phyloP scores from a whole-genome alignment of 1,284 basidiomycete species.

The Sanghuangporus baumii region DNA sequence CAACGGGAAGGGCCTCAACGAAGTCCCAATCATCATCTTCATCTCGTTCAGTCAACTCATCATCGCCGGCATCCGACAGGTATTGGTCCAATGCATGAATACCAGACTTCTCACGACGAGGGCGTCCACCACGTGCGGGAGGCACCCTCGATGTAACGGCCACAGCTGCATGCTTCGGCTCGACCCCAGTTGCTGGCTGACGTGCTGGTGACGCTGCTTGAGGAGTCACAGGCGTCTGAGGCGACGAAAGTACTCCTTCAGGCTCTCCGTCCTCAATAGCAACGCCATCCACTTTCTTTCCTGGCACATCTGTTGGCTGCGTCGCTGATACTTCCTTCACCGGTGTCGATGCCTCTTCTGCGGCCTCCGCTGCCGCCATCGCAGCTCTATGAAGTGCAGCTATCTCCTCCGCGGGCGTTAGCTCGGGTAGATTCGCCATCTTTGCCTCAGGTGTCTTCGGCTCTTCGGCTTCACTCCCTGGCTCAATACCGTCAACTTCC shows the following conservation, averaged over 20 bases:
- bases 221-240: conserved; percentile 16
- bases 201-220: not conserved
- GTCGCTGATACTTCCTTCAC: conserved; percentile 10
- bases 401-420: conserved; percentile 21
- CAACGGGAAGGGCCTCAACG: conserved; percentile 56
- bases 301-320: not conserved
- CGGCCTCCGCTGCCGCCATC: conserved; percentile 6
- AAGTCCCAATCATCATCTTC: conserved; percentile 87
- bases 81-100: conserved; percentile 68
- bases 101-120: conserved; percentile 70
- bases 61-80: conserved; percentile 52
- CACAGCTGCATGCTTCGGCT: not conserved
- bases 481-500: not conserved
- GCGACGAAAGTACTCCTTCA: not conserved
- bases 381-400: conserved; percentile 16
- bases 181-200: not conserved
- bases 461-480: conserved; percentile 30
- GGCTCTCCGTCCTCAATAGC: not conserved
- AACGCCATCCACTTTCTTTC: conserved; percentile 8
- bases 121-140: conserved; percentile 27
- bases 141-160: conserved; percentile 25
- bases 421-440: conserved; percentile 38
- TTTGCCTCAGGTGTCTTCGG: conserved; percentile 72
- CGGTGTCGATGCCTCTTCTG: conserved; percentile 5
- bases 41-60: conserved; percentile 52